Percentiles rank a stretch among this genome's conserved stretches.
phyloP scores from a whole-genome alignment of 164 flowering plant genomes.

The Houttuynia cordata region DNA sequence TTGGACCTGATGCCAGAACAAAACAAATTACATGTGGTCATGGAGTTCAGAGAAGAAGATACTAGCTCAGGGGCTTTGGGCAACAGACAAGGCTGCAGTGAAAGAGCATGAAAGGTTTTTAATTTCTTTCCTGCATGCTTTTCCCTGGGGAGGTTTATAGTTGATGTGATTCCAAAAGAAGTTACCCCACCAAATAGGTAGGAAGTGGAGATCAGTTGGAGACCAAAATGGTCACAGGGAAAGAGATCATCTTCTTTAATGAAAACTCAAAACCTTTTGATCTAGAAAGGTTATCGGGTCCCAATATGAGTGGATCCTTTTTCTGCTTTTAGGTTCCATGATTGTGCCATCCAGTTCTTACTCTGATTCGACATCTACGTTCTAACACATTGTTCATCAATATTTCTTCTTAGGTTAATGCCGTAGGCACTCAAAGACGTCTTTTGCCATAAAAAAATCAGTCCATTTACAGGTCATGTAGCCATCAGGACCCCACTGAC shows the following conservation, averaged over 20 bases:
- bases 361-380: background rate
- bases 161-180: background rate
- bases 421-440: no score
- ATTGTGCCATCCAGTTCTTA: conserved; percentile 2
- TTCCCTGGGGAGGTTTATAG: background rate
- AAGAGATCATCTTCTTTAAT: background rate
- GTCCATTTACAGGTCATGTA: no score
- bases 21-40: no score
- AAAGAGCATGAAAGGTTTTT: no score
- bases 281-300: background rate
- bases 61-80: no score
- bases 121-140: no score
- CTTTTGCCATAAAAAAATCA: no score
- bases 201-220: background rate
- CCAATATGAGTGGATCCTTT: conserved; percentile 1
- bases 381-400: background rate
- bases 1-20: no score
- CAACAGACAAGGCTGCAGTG: no score
- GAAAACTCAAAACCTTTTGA: background rate
- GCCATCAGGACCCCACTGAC: no score
- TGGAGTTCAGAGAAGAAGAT: no score
- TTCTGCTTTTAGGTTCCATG: background rate
- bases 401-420: background rate
- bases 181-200: background rate
- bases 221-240: background rate